Evolutionary conservation across 228 moss, liverwort and hornwort genomes (phyloP), one percentile per base, ranked within the genome.

Genomic region (Sphagnum fallax): DNA sequence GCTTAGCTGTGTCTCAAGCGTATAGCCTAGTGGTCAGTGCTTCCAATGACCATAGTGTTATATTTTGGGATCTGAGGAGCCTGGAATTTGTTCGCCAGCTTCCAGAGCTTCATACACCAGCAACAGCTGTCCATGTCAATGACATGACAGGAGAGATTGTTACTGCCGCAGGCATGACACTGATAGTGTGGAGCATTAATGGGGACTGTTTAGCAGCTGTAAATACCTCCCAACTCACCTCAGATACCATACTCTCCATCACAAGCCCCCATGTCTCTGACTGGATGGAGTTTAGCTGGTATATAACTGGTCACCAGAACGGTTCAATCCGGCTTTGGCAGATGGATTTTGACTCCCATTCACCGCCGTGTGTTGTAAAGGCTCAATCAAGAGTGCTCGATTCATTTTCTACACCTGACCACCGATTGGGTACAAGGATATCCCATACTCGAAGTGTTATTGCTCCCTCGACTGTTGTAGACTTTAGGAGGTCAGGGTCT

Each of bases 181-280:
- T 98, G 53, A 87, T 87, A 73, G 88, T 98, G 60, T 98, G 98
- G 98, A 94, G 94, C 73, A 83, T 98, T 62, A 98, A 98, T 71
- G 98, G 98, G 49, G 98, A 98, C 71, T 93, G 93, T 74, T 83
- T 98, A 71, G 94, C 94, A 51, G 94, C 94, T 70, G 89, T 98
- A 52, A 84, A 89, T 71, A 89, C 94, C 64, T 87, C 87, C 63
- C 84, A 82, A 11, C 69, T 76, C 52, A 66, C 73, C 52, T 80
- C 92, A 48, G 98, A 98, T 67, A 70, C 80, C 12, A 87, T 98
- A 69, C 79, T 89, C 11, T 98, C 94, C 68, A 94, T 98, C 66
- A 82, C 90, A 49, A 89, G 91, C 72, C 91, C 98, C n/a, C 81
- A 83, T 52, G 77, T 92, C 62, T 75, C 89, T 53, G 98, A 92